Base-by-base conservation (phyloP, 495 filamentous ascomycete species). In the Talaromyces stipitatus region DNA sequence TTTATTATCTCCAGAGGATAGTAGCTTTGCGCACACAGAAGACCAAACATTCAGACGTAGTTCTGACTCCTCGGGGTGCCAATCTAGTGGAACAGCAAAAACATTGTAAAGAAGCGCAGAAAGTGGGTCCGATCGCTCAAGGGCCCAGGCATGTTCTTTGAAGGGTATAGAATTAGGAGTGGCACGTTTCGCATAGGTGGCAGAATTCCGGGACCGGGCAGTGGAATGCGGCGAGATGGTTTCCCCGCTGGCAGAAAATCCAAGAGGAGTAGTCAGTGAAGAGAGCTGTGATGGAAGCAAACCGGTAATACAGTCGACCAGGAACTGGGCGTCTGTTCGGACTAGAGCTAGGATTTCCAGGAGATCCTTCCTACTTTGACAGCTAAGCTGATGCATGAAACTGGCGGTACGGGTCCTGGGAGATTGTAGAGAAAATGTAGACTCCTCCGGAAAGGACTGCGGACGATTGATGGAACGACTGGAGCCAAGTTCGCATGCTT, bases 21-120 rank as follows among this genome's bases (percentile, higher is more conserved):
- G 69, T 65, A 96, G 72, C 60, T 86, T 86, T 24, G 94, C 90
- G 67, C 91, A 96, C 26, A 85, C 81, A 30, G 87, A 89, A 43
- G 94, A 88, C 92, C 91, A 97, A 27, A 89, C 79, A 60, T 92
- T 86, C 48, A 87, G 84, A 60, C 90, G 83, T 64, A 95, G 85
- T 27, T 79, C 79, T 58, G 89, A 88, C 73, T 94, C 89, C 46
- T 86, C 84, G 22, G 85, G 83, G 20, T 87, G 84, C 27, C 90
- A 90, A 66, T 91, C 88, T 68, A 75, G 38, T 6, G 72, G 73
- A 3, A 73, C 66, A 61, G 90, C 90, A 76, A 92, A 96, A 63
- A 91, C 84, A 62, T 89, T 90, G 74, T 90, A 89, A 57, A 97
- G 80, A 61, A 98, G 79, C 58, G 85, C 83, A 64, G 91, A 92